phyloP scores from a whole-genome alignment of 768 basidiomycete species.

The Austroboletus eburneus region DNA sequence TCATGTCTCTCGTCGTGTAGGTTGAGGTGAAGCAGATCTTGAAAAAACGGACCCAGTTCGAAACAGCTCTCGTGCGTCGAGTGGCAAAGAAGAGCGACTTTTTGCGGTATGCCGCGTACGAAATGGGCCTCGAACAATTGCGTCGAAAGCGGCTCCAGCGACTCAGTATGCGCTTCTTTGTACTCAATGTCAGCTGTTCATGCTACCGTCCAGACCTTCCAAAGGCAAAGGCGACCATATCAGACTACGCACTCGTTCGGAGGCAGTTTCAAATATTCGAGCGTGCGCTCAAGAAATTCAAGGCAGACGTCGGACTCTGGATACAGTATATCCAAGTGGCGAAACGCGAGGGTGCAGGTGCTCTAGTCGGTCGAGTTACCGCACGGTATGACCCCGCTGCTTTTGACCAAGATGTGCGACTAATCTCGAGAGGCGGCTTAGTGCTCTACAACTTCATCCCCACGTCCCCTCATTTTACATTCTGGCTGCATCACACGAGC shows the following conservation, averaged over 20 bases:
- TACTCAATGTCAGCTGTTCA: not conserved
- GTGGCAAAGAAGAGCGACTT: constrained; percentile 85
- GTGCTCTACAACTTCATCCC: constrained; percentile 86
- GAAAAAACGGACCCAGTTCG: constrained; percentile 77
- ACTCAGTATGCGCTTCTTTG: constrained; percentile 47
- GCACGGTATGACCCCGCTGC: constrained; percentile 54
- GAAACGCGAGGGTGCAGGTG: constrained; percentile 71
- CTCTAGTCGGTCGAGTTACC: constrained; percentile 75
- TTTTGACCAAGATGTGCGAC: not conserved
- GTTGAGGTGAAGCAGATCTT: constrained; percentile 81
- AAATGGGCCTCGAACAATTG: constrained; percentile 82
- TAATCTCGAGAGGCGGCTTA: constrained; percentile 28
- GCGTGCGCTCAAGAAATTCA: constrained; percentile 85
- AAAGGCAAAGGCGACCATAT: constrained; percentile 52
- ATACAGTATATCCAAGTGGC: constrained; percentile 84
- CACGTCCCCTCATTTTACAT: constrained; percentile 75
- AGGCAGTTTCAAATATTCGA: constrained; percentile 89
- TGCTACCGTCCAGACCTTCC: constrained; percentile 25
- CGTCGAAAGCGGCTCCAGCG: constrained; percentile 70
- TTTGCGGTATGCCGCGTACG: constrained; percentile 87
- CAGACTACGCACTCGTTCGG: constrained; percentile 80
- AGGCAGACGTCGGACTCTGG: constrained; percentile 83
- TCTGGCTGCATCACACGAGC: constrained; percentile 78
- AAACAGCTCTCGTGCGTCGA: constrained; percentile 78
- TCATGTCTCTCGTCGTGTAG: constrained; percentile 33